Percentiles rank a stretch among this genome's conserved stretches.
Evolutionary conservation across 2,329 filamentous ascomycete species (phyloP).

Genomic region (Penicillium hordei): DNA sequence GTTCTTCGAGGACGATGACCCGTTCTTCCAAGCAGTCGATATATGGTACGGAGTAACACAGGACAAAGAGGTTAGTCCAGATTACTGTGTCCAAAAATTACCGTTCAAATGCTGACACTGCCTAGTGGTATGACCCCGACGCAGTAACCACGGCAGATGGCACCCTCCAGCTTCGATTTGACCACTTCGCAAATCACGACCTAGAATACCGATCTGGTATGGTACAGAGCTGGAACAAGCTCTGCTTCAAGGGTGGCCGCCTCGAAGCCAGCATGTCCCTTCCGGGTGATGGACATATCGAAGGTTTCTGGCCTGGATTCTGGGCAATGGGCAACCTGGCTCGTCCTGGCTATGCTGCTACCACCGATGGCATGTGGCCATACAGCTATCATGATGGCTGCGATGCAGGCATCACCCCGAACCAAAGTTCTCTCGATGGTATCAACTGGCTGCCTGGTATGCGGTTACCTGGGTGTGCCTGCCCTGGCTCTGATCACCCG

Average conservation of each 20-base stretch:
- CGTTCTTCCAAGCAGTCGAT: constrained; percentile 67
- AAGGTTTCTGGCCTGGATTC: constrained; percentile 73
- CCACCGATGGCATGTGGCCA: constrained; percentile 72
- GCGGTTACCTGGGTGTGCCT: constrained; percentile 68
- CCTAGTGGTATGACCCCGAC: constrained; percentile 69
- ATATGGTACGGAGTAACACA: constrained; percentile 71
- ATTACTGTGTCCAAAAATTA: not conserved
- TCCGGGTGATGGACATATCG: constrained; percentile 64
- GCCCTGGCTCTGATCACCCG: constrained; percentile 63
- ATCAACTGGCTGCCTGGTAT: constrained; percentile 68
- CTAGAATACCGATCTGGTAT: constrained; percentile 70
- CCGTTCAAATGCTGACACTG: constrained; percentile 6
- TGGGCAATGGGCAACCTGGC: constrained; percentile 75
- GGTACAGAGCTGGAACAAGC: constrained; percentile 71
- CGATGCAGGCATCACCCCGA: constrained; percentile 69
- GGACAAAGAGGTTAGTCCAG: constrained; percentile 59
- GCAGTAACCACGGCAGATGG: constrained; percentile 63
- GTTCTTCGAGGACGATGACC: constrained; percentile 70
- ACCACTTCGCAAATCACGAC: constrained; percentile 64
- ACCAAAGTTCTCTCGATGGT: constrained; percentile 67
- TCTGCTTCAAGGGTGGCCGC: constrained; percentile 70
- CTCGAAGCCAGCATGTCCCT: constrained; percentile 70
- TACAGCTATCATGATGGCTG: constrained; percentile 70
- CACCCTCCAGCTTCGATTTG: constrained; percentile 63
- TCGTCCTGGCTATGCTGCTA: constrained; percentile 66